Evolutionary conservation across 345 rosid genomes (phyloP).

Genomic region (Salix purpurea): DNA sequence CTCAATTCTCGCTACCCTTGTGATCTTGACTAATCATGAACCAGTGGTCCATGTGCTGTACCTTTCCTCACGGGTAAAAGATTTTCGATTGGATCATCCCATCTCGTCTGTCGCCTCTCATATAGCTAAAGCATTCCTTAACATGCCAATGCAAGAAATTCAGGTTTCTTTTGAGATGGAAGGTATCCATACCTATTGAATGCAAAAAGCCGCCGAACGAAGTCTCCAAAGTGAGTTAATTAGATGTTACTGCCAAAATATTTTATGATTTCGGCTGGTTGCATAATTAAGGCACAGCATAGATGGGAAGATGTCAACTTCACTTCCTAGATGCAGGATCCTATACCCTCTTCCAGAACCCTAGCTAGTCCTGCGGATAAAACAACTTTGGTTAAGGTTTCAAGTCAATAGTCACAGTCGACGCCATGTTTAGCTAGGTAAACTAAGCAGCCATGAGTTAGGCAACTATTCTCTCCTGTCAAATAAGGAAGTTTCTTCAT

Average conservation of each 20-base stretch:
- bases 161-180: neutral
- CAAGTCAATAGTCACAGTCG: conserved; percentile 32
- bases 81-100: conserved; percentile 10
- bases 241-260: conserved; percentile 8
- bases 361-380: conserved; percentile 14
- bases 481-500: conserved; percentile 13
- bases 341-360: conserved; percentile 11
- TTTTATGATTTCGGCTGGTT: conserved; percentile 19
- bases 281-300: conserved; percentile 3
- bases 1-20: conserved; percentile 19
- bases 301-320: conserved; percentile 16
- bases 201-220: neutral
- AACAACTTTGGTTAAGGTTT: conserved; percentile 32
- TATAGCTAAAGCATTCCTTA: neutral
- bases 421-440: conserved; percentile 24
- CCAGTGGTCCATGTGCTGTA: conserved; percentile 29
- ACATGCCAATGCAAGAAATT: conserved; percentile 11
- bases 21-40: conserved; percentile 34
- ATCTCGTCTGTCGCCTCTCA: conserved; percentile 2
- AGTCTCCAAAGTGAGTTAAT: neutral
- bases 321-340: conserved; percentile 1
- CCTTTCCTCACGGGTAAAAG: conserved; percentile 7
- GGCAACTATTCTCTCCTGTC: conserved; percentile 31
- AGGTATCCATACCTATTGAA: neutral
- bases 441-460: conserved; percentile 32